phyloP scores from a whole-genome alignment of 2,329 filamentous ascomycete species.

The Aspergillus niger region DNA sequence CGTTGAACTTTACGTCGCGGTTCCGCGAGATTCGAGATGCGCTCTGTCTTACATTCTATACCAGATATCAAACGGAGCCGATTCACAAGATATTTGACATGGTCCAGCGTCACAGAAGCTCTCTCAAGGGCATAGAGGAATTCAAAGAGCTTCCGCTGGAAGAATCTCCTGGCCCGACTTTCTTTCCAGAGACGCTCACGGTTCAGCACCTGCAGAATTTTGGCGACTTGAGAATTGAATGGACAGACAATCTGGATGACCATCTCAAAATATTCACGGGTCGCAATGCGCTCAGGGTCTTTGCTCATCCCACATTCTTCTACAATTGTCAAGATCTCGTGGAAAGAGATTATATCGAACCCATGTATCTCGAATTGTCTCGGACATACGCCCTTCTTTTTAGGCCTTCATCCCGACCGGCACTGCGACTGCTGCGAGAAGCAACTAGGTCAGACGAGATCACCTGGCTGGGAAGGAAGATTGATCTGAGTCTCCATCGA shows the following conservation, averaged over 20 bases:
- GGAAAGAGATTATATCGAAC: neutral
- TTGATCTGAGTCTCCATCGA: neutral
- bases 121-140: neutral
- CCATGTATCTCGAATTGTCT: neutral
- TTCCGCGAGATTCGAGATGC: neutral
- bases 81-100: neutral
- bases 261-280: neutral
- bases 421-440: neutral
- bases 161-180: neutral
- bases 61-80: neutral
- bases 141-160: neutral
- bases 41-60: neutral
- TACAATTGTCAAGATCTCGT: neutral
- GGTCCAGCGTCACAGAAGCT: neutral
- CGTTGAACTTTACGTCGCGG: neutral
- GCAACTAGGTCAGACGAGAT: neutral
- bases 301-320: neutral
- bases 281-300: neutral
- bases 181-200: neutral
- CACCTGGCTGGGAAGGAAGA: neutral
- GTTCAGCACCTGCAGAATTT: neutral
- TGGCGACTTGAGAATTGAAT: neutral
- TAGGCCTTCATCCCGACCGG: neutral
- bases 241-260: neutral
- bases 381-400: neutral